Evolutionary conservation across 306 rosid species (phyloP).

Genomic region (Vicia sativa): DNA sequence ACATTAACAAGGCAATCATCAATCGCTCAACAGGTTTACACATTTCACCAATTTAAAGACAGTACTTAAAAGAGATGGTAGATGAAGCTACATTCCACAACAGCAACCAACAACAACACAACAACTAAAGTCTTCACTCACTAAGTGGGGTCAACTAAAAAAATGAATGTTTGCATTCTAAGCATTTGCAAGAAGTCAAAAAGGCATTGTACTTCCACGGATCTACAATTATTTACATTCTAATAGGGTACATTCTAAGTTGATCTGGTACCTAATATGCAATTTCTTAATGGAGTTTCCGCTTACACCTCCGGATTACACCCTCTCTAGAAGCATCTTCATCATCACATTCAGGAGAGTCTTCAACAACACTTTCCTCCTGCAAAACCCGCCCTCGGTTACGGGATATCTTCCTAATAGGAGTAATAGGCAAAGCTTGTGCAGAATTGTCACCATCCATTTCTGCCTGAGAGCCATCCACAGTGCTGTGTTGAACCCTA

Average conservation of each 20-base stretch:
- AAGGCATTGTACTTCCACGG: conserved; percentile 3
- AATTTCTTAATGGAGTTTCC: conserved; percentile 43
- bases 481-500: conserved; percentile 40
- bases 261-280: conserved; percentile 1
- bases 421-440: conserved; percentile 46
- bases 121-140: too few species aligned
- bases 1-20: conserved; percentile 4
- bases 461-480: conserved; percentile 36
- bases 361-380: conserved; percentile 56
- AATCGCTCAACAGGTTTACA: background rate
- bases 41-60: conserved; percentile 3
- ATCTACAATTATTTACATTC: conserved; percentile 37
- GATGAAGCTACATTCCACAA: background rate
- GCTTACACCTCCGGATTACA: conserved; percentile 56
- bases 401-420: conserved; percentile 64
- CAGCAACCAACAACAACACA: too few species aligned
- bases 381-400: conserved; percentile 64
- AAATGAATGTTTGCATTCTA: background rate
- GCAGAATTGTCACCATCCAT: conserved; percentile 32
- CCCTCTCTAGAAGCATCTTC: conserved; percentile 37
- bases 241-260: conserved; percentile 4
- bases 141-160: too few species aligned
- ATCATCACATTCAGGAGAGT: conserved; percentile 52
- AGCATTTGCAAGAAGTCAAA: background rate
- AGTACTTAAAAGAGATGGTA: background rate